Base-by-base conservation (phyloP, 2,329 filamentous ascomycete genomes). In the Scedosporium dehoogii region DNA sequence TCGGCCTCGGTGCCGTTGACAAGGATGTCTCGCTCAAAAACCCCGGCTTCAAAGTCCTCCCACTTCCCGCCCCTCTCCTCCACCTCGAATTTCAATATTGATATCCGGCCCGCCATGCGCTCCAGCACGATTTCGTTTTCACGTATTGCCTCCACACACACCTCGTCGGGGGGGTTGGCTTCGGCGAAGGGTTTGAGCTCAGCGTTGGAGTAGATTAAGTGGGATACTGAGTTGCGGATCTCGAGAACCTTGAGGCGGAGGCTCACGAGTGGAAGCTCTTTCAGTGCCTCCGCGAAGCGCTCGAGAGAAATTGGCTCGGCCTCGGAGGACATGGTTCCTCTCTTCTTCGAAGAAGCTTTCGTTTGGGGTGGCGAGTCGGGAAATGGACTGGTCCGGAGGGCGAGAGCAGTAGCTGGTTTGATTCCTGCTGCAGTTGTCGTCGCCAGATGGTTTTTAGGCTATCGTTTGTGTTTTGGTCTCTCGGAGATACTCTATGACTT, bases 221-320 rank as follows among this genome's bases (percentile, higher is more conserved):
- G 88, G 25, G 82, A 80, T 70, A 92, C 87, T 68, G 81, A 85
- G 80, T 91, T 92, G 71, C 84, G 85, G 65, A 92, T 80, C 73
- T 92, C 90, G 70, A 88, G 83, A 64, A 88, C 83, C 74, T 92
- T 92, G 73, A 88, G 80, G 74, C 89, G 86, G 6, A 92, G 85
- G 63, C 81, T 81, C 65, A 82, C 80, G 66, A 87, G 72, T 48
- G 88, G 83, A 62, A 92, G 85, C 64, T 86, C 83, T 66, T 81
- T 78, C 67, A 92, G 80, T 25, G 89, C 89, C 65, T 79, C 77
- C 70, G 86, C 84, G 76, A 90, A 91, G 70, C 82, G 82, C 18
- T 78, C 72, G 27, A 85, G 77, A 56, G 81, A 75, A 70, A 90
- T 90, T 63, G 87, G 87, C 10, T 72, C 70, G 6, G 85, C 73